Conservation (phyloP, 192 early-diverging fungal species). For the Gaertneriomyces sp. region DNA sequence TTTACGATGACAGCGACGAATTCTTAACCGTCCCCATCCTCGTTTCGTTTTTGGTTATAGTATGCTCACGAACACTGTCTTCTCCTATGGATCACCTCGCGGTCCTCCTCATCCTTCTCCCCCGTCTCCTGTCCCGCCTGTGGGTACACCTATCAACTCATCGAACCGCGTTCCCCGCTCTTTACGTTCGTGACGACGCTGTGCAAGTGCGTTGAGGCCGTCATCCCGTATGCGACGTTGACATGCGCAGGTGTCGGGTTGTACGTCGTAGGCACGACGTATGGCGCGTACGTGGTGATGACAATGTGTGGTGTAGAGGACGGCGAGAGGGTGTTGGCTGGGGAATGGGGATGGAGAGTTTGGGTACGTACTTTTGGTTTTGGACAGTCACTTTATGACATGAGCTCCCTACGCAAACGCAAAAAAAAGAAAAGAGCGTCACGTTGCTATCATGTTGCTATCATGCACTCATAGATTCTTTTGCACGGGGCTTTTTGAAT, state of each 20-base stretch:
- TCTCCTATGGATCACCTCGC: slow-evolving; percentile 29
- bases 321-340: slow-evolving; percentile 30
- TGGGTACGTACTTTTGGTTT: slow-evolving; percentile 10
- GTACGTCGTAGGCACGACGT: slow-evolving; percentile 35
- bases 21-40: neutral
- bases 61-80: slow-evolving; percentile 41
- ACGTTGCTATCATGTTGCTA: neutral
- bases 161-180: no score
- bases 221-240: slow-evolving; percentile 19
- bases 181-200: neutral
- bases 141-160: slow-evolving; percentile 15
- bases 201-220: slow-evolving; percentile 6
- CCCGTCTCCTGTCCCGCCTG: slow-evolving; percentile 37
- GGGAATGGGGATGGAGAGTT: slow-evolving; percentile 26
- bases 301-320: slow-evolving; percentile 31
- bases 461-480: neutral
- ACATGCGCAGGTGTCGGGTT: slow-evolving; percentile 4
- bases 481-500: neutral
- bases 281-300: slow-evolving; percentile 39
- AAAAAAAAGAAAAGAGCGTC: neutral
- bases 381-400: neutral
- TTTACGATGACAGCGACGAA: no score
- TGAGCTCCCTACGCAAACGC: neutral
- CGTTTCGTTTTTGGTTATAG: neutral
- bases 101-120: no score